Conservation (phyloP, 2,329 filamentous ascomycete species). For the Fusarium solani-melongenae region DNA sequence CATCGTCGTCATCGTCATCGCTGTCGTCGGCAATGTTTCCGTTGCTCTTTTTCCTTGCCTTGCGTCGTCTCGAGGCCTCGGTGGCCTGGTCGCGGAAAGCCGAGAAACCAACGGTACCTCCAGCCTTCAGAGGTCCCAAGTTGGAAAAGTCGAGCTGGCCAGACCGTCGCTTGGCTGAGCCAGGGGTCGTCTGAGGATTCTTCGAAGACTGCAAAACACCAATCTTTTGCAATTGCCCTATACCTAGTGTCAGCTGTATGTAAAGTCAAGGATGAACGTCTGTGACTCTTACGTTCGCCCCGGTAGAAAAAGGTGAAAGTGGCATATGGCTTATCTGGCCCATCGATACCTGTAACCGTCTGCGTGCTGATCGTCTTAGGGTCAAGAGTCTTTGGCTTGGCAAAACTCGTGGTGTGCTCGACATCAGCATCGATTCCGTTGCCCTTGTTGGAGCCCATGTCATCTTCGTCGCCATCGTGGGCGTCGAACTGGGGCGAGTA, state of each 20-base stretch:
- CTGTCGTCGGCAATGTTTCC: slow-evolving; percentile 78
- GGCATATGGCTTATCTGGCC: slow-evolving; percentile 94
- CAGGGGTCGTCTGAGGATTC: slow-evolving; percentile 68
- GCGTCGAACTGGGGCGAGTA: slow-evolving; percentile 98
- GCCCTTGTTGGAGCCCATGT: slow-evolving; percentile 58
- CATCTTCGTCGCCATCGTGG: slow-evolving; percentile 90
- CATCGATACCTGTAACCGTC: slow-evolving; percentile 98
- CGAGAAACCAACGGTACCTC: slow-evolving; percentile 90
- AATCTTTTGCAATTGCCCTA: slow-evolving; percentile 97
- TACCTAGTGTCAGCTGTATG: slow-evolving; percentile 40
- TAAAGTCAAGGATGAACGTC: neutral
- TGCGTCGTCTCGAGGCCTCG: slow-evolving; percentile 64
- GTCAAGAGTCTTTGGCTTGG: slow-evolving; percentile 94
- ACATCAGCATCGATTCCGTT: slow-evolving; percentile 80
- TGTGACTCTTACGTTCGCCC: slow-evolving; percentile 81
- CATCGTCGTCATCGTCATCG: slow-evolving; percentile 78
- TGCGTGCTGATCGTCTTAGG: slow-evolving; percentile 98
- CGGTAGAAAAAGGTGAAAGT: slow-evolving; percentile 98
- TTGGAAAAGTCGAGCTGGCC: slow-evolving; percentile 86
- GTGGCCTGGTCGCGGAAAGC: slow-evolving; percentile 81
- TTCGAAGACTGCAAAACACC: slow-evolving; percentile 82
- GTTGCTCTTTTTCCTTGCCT: slow-evolving; percentile 71
- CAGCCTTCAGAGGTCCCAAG: slow-evolving; percentile 83
- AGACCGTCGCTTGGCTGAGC: slow-evolving; percentile 80
- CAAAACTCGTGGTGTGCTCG: slow-evolving; percentile 97